Base-by-base conservation (phyloP, 495 filamentous ascomycete genomes). In the Aspergillus nanangensis region DNA sequence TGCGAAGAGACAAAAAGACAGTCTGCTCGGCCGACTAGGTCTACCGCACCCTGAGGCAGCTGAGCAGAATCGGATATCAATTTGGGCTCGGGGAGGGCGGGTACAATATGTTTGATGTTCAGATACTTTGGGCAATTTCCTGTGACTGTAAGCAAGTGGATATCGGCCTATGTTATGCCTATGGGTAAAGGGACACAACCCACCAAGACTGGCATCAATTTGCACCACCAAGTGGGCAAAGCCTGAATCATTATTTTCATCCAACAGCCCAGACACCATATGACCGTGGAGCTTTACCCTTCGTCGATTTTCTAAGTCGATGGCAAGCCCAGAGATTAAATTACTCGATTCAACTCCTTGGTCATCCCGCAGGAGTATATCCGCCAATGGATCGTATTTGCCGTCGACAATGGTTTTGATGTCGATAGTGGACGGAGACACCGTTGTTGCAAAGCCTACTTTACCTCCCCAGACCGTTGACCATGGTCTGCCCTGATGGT, bases 111-210 rank as follows among this genome's bases (percentile, higher is more conserved):
- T 57, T 86, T 88, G 48, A 76, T 77, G 64, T 89, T 91, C 17
- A 93, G 50, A 51, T 94, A 92, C 66, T 92, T 94, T 0, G 88
- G 88, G 56, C 87, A 92, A 48, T 90, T 91, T 10, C 76, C 66
- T 76, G 38, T n/a, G 10, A 20, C 10, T n/a, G 21, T 60, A 3
- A 60, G 55, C 25, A 40, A 3, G 27, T 19, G 31, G 9, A 27
- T 5, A 19, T 11, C 22, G 13, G 4, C 23, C 38, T 19, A 23
- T 19, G 2, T 18, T 25, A 50, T 9, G n/a, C n/a, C n/a, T n/a
- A n/a, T n/a, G n/a, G n/a, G n/a, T n/a, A n/a, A n/a, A n/a, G n/a
- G n/a, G n/a, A n/a, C n/a, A 49, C 19, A 42, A 53, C 65, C 53
- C 62, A 70, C 83, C 83, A 24, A 93, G 56, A 58, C 77, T 83